Evolutionary conservation across 768 basidiomycete genomes (phyloP).

Genomic region (Termitomyces sp.): DNA sequence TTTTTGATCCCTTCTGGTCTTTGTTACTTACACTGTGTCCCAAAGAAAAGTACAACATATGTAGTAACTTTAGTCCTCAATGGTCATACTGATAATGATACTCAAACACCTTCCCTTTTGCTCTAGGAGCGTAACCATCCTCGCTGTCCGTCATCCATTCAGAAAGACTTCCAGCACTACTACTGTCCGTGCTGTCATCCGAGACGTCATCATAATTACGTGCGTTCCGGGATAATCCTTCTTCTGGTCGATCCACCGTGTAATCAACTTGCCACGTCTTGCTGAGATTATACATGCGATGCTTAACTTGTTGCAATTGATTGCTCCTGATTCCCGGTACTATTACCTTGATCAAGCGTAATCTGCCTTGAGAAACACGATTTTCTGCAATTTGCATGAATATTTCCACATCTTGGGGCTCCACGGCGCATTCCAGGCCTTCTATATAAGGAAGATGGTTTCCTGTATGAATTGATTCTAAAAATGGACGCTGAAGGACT

Average conservation of each 20-base stretch:
- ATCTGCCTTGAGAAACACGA: not conserved
- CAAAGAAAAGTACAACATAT: not conserved
- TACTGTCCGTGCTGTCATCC: constrained; percentile 2
- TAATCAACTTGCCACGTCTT: not conserved
- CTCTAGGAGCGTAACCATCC: constrained; percentile 1
- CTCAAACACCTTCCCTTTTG: not conserved
- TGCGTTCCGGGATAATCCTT: not conserved
- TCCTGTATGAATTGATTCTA: not conserved
- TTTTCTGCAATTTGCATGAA: not conserved
- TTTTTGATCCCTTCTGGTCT: no score
- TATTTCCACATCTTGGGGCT: not conserved
- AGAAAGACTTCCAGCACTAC: not conserved
- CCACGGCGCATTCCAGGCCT: constrained; percentile 2
- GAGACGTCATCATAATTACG: not conserved
- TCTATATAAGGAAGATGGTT: not conserved
- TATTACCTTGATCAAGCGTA: not conserved
- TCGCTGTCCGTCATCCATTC: constrained; percentile 3
- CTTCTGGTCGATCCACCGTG: not conserved
- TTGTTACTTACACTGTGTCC: no score
- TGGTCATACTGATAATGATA: not conserved
- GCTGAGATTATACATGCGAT: not conserved
- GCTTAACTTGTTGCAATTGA: not conserved
- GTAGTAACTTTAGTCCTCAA: not conserved
- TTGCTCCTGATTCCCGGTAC: not conserved
- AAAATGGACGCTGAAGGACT: not conserved